Evolutionary conservation across 2,329 filamentous ascomycete species (phyloP).

Genomic region (Fusarium sp.): DNA sequence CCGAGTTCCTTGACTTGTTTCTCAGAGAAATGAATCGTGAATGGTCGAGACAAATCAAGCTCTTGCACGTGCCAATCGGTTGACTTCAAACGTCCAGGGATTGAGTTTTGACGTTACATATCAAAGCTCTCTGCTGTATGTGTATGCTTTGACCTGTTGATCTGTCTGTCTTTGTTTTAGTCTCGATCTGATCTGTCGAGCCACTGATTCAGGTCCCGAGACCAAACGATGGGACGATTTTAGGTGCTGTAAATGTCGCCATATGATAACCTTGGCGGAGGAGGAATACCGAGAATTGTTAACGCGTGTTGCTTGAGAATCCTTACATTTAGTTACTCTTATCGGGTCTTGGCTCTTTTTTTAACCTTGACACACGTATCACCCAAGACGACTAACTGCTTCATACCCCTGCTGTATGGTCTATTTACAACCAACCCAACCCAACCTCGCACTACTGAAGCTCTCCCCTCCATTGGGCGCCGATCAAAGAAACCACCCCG

Average conservation of each 20-base stretch:
- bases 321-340: neutral
- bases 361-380: slow-evolving; percentile 19
- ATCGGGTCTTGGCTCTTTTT: slow-evolving; percentile 9
- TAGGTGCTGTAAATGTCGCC: neutral
- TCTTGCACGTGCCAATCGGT: slow-evolving; percentile 43
- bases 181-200: slow-evolving; percentile 25
- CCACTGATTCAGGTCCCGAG: slow-evolving; percentile 24
- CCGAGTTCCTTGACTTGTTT: slow-evolving; percentile 26
- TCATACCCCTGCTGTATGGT: slow-evolving; percentile 29
- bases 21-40: slow-evolving; percentile 9
- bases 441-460: slow-evolving; percentile 37
- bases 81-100: slow-evolving; percentile 24
- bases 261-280: slow-evolving; percentile 25
- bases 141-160: slow-evolving; percentile 2
- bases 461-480: slow-evolving; percentile 37
- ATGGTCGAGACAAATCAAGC: slow-evolving; percentile 27
- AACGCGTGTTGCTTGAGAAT: neutral
- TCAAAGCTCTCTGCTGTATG: slow-evolving; percentile 11
- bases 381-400: slow-evolving; percentile 17
- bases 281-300: slow-evolving; percentile 10
- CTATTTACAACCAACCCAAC: slow-evolving; percentile 9
- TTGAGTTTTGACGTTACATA: slow-evolving; percentile 14
- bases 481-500: slow-evolving; percentile 31
- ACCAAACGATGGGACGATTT: slow-evolving; percentile 17
- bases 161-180: neutral